A percentile compares a stretch with the other conserved stretches of the same genome.
Evolutionary conservation across 140 eudicot species (phyloP).

Genomic region (Stevia rebaudiana): DNA sequence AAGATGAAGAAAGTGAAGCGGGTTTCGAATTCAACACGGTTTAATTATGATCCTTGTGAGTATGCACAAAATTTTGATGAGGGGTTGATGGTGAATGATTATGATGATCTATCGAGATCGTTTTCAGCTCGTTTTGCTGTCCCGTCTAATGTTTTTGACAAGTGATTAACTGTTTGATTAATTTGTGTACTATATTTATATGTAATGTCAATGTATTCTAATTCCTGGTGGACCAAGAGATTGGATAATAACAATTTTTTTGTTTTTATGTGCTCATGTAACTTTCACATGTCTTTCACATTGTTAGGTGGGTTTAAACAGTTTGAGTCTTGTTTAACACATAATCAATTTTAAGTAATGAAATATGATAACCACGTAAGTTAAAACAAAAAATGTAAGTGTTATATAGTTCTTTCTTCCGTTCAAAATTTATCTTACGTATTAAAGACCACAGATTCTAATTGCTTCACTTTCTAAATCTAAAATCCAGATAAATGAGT

Average conservation of each 20-base stretch:
- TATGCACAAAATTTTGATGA: constrained; percentile 67
- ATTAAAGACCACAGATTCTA: too few relatives aligned
- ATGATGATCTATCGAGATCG: constrained; percentile 46
- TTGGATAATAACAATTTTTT: constrained; percentile 11
- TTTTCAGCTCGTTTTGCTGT: constrained; percentile 81
- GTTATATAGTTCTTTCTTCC: too few relatives aligned
- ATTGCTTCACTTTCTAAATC: too few relatives aligned
- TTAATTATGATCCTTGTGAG: constrained; percentile 50
- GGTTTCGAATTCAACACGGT: constrained; percentile 21
- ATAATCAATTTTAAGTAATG: too few relatives aligned
- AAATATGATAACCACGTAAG: too few relatives aligned
- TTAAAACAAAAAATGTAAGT: too few relatives aligned
- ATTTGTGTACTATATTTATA: constrained; percentile 5
- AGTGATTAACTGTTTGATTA: constrained; percentile 19
- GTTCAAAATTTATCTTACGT: too few relatives aligned
- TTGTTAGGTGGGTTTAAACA: neutral
- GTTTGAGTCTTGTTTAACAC: too few relatives aligned
- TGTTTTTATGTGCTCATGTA: neutral
- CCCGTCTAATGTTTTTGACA: constrained; percentile 22
- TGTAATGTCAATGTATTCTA: constrained; percentile 16
- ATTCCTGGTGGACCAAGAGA: neutral
- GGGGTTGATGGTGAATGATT: constrained; percentile 31
- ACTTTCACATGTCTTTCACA: neutral
- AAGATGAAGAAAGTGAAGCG: constrained; percentile 34
- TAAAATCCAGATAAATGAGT: too few relatives aligned